These are phyloP conservation scores for Conticribra weissflogii DNA, from an alignment of 108 stramenopile species.

Conservation along the genomic window DNA sequence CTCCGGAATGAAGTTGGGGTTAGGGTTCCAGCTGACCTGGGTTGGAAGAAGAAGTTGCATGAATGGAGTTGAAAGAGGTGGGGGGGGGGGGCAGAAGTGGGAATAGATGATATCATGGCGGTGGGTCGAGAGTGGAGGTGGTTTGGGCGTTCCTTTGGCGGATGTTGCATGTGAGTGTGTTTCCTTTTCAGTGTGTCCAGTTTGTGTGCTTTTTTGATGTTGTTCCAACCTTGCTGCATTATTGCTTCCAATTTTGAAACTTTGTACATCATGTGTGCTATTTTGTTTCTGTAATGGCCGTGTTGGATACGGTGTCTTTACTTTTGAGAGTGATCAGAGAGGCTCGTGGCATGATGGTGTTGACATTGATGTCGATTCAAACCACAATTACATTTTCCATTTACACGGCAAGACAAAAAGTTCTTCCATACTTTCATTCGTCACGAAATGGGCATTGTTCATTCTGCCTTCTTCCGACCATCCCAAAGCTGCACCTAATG, in stretches of 20 bases:
- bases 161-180: slow-evolving; percentile 79
- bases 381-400: slow-evolving; percentile 74
- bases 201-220: too few relatives aligned
- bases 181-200: background rate
- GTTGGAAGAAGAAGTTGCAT: slow-evolving; percentile 6
- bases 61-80: background rate
- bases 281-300: slow-evolving; percentile 82
- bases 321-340: slow-evolving; percentile 77
- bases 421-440: too few relatives aligned
- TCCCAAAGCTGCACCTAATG: slow-evolving; percentile 57
- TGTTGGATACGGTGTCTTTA: slow-evolving; percentile 78
- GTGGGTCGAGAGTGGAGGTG: slow-evolving; percentile 17
- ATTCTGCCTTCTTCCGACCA: background rate
- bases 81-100: slow-evolving; percentile 8
- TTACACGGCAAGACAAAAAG: slow-evolving; percentile 50
- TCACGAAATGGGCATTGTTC: too few relatives aligned
- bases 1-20: background rate
- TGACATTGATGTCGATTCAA: slow-evolving; percentile 84
- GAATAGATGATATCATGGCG: background rate
- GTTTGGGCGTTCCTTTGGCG: slow-evolving; percentile 63
- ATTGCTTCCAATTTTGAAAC: too few relatives aligned
- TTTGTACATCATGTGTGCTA: too few relatives aligned
- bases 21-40: slow-evolving; percentile 14
- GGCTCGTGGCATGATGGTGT: slow-evolving; percentile 74
- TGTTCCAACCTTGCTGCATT: too few relatives aligned